Evolutionary conservation across 805 yeast species (phyloP), one percentile per base, ranked within the genome.

Genomic region (Hanseniaspora thailandica): DNA sequence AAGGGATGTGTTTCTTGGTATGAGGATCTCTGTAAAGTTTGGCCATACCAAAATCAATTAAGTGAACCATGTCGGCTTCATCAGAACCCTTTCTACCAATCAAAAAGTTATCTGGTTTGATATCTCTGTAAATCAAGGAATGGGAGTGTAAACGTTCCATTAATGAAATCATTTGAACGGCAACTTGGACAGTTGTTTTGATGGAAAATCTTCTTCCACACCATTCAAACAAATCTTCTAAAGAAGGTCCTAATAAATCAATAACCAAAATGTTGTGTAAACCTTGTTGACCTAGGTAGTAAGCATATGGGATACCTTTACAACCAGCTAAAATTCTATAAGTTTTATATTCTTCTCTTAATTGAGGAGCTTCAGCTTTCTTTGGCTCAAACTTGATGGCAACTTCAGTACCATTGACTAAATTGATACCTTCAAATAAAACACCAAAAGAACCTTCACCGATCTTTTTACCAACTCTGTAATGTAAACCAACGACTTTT

Each of bases 391-490:
- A 93, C 69, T 93, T 93, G 67, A 93, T 90, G 39, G 97, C 98
- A 45, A 93, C 97, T 48, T 86, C 94, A 57, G 82, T 83, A 59
- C 89, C 89, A 71, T 88, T 90, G 61, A 93, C 80, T 64, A 93
- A 76, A 66, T 93, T 90, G 41, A 86, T 78, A 57, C 98, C 98
- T 71, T 93, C 97, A 66, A 93, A 93, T 56, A 93, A 84, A 51
- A 93, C 95, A 54, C 98, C 98, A 68, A 93, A 93, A 4, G 97
- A 90, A 43, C 98, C 98, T 70, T 93, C 97, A 55, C 98, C 98
- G 57, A 93, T 89, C 71, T 93, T 93, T 68, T 89, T 90, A 55
- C 97, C 98, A 55, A 93, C 93, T 61, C 88, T 84, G 71, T 89
- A 93, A 72, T 93, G 98, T 57, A 90, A 81, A 23, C 98, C 98